Percentiles rank a stretch among this genome's conserved stretches.
These are phyloP conservation scores for Backusella mclennaniae DNA, from an alignment of 192 early-diverging fungal species.

Conservation along the genomic window DNA sequence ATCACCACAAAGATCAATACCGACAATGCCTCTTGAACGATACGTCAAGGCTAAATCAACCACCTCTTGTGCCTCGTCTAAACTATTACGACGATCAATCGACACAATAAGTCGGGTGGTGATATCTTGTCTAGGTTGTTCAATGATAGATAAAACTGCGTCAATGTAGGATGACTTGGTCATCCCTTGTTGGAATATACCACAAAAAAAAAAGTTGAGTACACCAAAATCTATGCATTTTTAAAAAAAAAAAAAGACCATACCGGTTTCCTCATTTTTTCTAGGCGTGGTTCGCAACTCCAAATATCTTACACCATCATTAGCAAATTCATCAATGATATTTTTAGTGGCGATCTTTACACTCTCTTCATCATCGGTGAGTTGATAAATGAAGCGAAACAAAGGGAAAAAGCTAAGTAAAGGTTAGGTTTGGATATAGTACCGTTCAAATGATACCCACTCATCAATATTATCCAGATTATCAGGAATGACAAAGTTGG, in stretches of 20 bases:
- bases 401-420: conserved; percentile 51
- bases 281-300: conserved; percentile 61
- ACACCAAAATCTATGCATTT: background rate
- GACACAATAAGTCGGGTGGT: conserved; percentile 48
- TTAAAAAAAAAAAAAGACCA: background rate
- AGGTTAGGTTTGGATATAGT: background rate
- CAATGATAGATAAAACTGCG: conserved; percentile 31
- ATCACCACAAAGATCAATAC: conserved; percentile 64
- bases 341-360: conserved; percentile 37
- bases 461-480: conserved; percentile 36
- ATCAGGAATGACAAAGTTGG: conserved; percentile 39
- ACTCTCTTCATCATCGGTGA: conserved; percentile 47
- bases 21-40: conserved; percentile 42
- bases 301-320: conserved; percentile 55
- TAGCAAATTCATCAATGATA: conserved; percentile 50
- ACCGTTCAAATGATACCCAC: conserved; percentile 6
- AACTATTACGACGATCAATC: conserved; percentile 49
- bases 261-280: conserved; percentile 36
- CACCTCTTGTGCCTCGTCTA: conserved; percentile 47
- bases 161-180: conserved; percentile 50
- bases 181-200: conserved; percentile 32
- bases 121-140: conserved; percentile 29
- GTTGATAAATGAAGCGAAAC: conserved; percentile 54
- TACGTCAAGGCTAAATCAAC: conserved; percentile 50
- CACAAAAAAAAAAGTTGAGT: background rate